Conservation (phyloP, 768 basidiomycete species). For the Coprinopsis strossmayeri region DNA sequence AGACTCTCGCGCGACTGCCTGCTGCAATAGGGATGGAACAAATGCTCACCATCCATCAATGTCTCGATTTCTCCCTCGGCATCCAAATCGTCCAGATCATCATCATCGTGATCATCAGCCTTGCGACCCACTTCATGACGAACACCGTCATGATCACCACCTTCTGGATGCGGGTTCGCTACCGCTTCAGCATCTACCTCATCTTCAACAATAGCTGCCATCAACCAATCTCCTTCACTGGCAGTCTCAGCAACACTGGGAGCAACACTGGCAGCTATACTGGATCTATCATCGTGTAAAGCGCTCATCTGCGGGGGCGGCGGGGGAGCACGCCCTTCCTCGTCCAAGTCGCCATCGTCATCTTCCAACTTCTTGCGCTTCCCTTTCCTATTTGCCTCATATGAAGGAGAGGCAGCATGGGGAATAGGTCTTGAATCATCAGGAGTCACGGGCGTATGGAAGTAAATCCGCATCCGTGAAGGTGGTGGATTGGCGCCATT, state of each 20-base stretch:
- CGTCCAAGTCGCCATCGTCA: conserved; percentile 75
- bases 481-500: conserved; percentile 46
- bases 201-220: conserved; percentile 79
- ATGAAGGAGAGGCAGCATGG: conserved; percentile 45
- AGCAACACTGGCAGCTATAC: conserved; percentile 49
- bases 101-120: conserved; percentile 29
- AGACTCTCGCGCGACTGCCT: conserved; percentile 40
- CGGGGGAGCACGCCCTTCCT: conserved; percentile 63
- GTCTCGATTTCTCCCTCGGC: conserved; percentile 12
- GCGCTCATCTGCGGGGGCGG: conserved; percentile 50
- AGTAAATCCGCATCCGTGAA: conserved; percentile 85
- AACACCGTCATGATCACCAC: conserved; percentile 39
- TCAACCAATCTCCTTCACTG: conserved; percentile 82
- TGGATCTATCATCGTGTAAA: conserved; percentile 49
- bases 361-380: conserved; percentile 89
- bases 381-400: conserved; percentile 55
- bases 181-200: conserved; percentile 50
- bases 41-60: conserved; percentile 48
- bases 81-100: conserved; percentile 29
- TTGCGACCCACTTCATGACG: conserved; percentile 13
- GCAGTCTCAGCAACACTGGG: conserved; percentile 68
- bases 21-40: conserved; percentile 25
- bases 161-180: conserved; percentile 25
- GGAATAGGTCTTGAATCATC: conserved; percentile 76
- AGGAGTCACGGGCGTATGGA: conserved; percentile 81